Base-by-base conservation (phyloP, 495 filamentous ascomycete genomes). In the Penicillium angulare region DNA sequence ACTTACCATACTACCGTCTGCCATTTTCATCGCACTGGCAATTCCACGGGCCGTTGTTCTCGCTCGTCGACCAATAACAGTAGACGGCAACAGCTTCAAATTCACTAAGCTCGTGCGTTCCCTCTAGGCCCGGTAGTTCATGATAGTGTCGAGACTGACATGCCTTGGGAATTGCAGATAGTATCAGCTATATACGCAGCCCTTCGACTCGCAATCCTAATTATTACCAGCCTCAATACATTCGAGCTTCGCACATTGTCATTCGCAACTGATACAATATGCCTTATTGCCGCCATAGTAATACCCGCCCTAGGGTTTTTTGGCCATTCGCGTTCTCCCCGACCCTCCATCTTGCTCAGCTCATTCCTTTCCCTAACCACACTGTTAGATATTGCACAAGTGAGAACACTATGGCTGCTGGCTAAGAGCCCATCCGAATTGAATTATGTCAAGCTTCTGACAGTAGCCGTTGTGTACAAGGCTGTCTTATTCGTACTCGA, bases 1-100 rank as follows among this genome's bases (percentile, higher is more conserved):
- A 13, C 43, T 46, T 7, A 20, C 43, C 10, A 46, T 46, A 46
- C 26, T 46, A 9, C 43, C 43, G 2, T 42, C 39, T 8, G 43
- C 26, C 12, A 15, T 46, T 0, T 42, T 42, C 9, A 46, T 46
- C 23, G 43, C 7, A 32, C 18, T 32, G 12, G 16, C 43, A 34
- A 3, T 32, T 5, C 29, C 26, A 7, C 32, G 43, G 26, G 29
- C 10, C 29, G 22, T 42, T n/a, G 8, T 24, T 10, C 21, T 42
- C 10, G 21, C 39, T 24, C 39, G 18, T 3, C 16, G 24, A 22
- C 2, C 12, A 12, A 23, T 9, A 13, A 22, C 22, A n/a, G 21
- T 24, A 2, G 9, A 23, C 15, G 39, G 39, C 5, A 16, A 5
- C 16, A n/a, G 9, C 20, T 42, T 42, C 21, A 18, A 42, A 13